A percentile compares a stretch with the other conserved stretches of the same genome.
Conservation (phyloP, 2,329 filamentous ascomycete species). For the Biscogniauxia mediterranea region DNA sequence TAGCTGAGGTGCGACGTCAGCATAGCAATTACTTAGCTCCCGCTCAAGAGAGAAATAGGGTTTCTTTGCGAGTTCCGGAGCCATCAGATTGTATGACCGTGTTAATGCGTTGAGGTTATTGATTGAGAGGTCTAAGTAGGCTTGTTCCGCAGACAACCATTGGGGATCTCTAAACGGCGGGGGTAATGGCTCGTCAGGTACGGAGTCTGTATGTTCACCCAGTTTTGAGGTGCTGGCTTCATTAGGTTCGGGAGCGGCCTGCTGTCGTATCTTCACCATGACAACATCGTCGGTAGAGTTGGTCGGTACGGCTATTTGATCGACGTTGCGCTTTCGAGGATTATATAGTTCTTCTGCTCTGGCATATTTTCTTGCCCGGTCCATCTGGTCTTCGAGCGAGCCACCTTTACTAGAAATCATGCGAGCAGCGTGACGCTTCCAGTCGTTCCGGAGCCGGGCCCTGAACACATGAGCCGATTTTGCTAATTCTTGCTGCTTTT, state of each 20-base stretch:
- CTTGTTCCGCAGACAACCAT: constrained; percentile 71
- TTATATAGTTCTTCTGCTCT: constrained; percentile 68
- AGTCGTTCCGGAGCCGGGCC: constrained; percentile 71
- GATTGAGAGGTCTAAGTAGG: constrained; percentile 76
- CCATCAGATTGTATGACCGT: constrained; percentile 91
- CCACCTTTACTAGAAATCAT: constrained; percentile 78
- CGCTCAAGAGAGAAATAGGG: constrained; percentile 83
- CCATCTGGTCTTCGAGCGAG: constrained; percentile 69
- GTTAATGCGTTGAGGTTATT: constrained; percentile 75
- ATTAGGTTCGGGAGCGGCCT: constrained; percentile 16
- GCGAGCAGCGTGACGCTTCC: constrained; percentile 78
- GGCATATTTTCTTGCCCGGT: constrained; percentile 70
- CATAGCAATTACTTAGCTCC: constrained; percentile 78
- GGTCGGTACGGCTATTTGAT: constrained; percentile 47
- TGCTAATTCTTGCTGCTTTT: constrained; percentile 90
- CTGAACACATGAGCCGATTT: constrained; percentile 70
- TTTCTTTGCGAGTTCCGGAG: constrained; percentile 87
- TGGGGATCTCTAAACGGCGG: constrained; percentile 73
- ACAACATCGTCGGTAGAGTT: constrained; percentile 48
- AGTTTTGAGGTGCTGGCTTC: constrained; percentile 1
- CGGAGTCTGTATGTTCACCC: constrained; percentile 3
- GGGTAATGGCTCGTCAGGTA: constrained; percentile 37
- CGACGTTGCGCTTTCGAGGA: constrained; percentile 47
- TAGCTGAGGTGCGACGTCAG: constrained; percentile 78
- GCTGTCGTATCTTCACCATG: constrained; percentile 45